Base-by-base conservation (phyloP, 1,139 yeast species). In the Candida sp. region DNA sequence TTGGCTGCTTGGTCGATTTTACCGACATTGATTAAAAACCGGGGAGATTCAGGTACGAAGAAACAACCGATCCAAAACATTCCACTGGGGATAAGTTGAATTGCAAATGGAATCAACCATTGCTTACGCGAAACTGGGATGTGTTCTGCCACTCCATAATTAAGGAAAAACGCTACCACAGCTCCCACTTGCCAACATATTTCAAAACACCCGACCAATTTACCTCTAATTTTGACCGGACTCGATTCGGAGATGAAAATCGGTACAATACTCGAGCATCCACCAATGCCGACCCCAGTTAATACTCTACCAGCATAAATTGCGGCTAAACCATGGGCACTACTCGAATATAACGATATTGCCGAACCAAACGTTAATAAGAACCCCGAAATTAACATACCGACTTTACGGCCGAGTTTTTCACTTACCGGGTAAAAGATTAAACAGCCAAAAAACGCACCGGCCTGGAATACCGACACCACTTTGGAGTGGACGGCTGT, bases 151-250 rank as follows among this genome's bases (percentile, higher is more conserved):
- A 65, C 63, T 42, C 79, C 81, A 52, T 64, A 72, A 40, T 62
- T 61, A 38, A 64, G 63, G 75, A 80, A 56, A 54, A 70, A 50
- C 45, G 75, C 78, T 44, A 70, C 66, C 44, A 74, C 58, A 27
- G 73, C 78, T 45, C 82, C 82, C 42, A 75, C 63, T 46, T 75
- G 75, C 66, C 81, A 75, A 22, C 76, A 66, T 43, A 76, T 65
- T 53, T 77, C 82, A 61, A 74, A 74, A 48, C 70, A 56, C 5
- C 78, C 79, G 22, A 78, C 77, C 35, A 79, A 61, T 46, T 65
- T 56, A 6, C 70, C 71, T 48, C 70, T 53, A 19, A 65, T 58
- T 5, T 55, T 45, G 5, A 68, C 55, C 6, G 70, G 70, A 11
- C 66, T 54, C 22, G 63, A 61, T 43, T 66, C 70, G 1, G 64